Base-by-base conservation (phyloP, 2,329 filamentous ascomycete species). In the Fusarium veterinarium region DNA sequence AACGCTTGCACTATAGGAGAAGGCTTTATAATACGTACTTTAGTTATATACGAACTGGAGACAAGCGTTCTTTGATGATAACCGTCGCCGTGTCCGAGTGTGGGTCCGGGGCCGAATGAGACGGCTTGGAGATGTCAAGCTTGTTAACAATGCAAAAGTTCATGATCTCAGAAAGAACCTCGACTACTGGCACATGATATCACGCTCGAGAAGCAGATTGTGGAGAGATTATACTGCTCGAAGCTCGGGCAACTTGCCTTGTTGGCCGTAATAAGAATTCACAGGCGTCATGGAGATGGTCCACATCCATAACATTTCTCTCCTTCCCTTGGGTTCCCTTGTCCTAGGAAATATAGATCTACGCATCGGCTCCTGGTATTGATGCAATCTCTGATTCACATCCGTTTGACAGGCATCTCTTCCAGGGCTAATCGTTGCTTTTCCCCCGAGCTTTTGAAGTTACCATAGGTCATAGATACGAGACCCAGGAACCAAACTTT, bases 261-360 rank as follows among this genome's bases (percentile, higher is more conserved):
- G 28, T 44, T 57, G 28, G 41, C 58, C 51, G 23, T n/a, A 33
- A 66, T 20, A 51, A 52, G 42, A 59, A 20, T 48, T n/a, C 20
- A n/a, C 17, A 35, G 14, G n/a, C 25, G 38, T 31, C 45, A 67
- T 65, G 31, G 38, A 52, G 64, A 60, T 66, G 40, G 61, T 28
- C 61, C 30, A 41, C 30, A 53, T 52, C 25, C 19, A 30, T 33
- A 20, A 30, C 38, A 16, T 38, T 23, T 20, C 25, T 23, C 10
- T 42, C n/a, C 44, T 30, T 60, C 40, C 23, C 42, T 48, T 41
- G 35, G 25, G 19, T 25, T 61, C 59, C 53, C 51, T 57, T 31
- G 37, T 55, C 44, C 13, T n/a, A 38, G 56, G 70, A 73, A 71
- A 73, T 71, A 65, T 49, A 65, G 65, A 73, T 67, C 70, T 70